These are phyloP conservation scores for Coccomyxa sp. DNA, from an alignment of 139 green algal genomes.

Conservation along the genomic window DNA sequence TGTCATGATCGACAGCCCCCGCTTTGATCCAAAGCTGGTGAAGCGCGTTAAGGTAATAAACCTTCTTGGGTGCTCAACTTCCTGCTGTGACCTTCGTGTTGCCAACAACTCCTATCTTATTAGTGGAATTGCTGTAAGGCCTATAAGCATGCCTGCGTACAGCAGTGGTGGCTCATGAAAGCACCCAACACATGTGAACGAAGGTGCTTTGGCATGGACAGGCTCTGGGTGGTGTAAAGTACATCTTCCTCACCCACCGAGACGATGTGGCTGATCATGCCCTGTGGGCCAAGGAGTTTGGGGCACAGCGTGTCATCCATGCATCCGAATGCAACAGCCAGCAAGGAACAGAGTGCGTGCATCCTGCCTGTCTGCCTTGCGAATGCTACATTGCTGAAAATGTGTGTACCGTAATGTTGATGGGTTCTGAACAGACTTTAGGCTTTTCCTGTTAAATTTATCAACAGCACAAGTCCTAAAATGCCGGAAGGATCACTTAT, in stretches of 20 bases:
- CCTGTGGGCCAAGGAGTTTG: slow-evolving; percentile 64
- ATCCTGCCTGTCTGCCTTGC: too few relatives aligned
- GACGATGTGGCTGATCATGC: slow-evolving; percentile 76
- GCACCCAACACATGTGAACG: background rate
- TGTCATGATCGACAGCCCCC: slow-evolving; percentile 69
- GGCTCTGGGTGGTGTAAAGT: slow-evolving; percentile 59
- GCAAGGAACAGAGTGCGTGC: slow-evolving; percentile 42
- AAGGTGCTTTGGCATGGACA: slow-evolving; percentile 20
- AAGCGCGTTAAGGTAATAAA: slow-evolving; percentile 31
- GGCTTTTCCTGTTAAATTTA: too few relatives aligned
- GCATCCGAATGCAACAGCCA: slow-evolving; percentile 21
- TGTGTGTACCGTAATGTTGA: too few relatives aligned
- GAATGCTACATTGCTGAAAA: background rate
- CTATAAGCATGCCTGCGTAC: background rate
- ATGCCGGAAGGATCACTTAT: too few relatives aligned
- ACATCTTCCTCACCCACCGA: slow-evolving; percentile 77
- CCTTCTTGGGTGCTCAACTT: background rate
- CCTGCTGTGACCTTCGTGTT: background rate
- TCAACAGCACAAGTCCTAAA: too few relatives aligned
- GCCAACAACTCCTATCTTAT: background rate
- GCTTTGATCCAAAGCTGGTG: slow-evolving; percentile 62
- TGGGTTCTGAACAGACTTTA: too few relatives aligned
- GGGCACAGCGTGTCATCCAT: slow-evolving; percentile 65
- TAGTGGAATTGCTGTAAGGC: background rate
- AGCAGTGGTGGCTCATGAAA: background rate